phyloP scores from a whole-genome alignment of 306 rosid genomes.

The Carpinus fangiana region DNA sequence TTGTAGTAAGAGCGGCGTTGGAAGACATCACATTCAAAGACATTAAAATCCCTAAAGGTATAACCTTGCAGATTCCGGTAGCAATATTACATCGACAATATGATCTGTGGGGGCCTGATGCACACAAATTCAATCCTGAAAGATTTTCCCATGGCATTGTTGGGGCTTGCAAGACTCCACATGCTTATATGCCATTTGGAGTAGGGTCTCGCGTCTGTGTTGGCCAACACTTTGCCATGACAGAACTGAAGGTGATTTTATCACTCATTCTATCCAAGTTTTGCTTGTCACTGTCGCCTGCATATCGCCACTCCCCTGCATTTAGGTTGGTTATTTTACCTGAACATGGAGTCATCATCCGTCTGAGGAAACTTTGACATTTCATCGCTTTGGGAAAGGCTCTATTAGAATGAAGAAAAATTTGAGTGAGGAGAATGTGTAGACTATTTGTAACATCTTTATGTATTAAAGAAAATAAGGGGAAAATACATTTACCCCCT shows the following conservation, averaged over 20 bases:
- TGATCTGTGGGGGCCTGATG: conserved; percentile 60
- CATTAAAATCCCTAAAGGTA: conserved; percentile 56
- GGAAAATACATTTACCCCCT: no score
- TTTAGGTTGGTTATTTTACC: conserved; percentile 29
- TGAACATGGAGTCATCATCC: conserved; percentile 30
- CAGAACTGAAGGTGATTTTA: conserved; percentile 50
- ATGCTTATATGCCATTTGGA: conserved; percentile 62
- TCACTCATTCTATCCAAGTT: conserved; percentile 29
- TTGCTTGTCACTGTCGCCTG: conserved; percentile 30
- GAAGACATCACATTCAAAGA: conserved; percentile 47
- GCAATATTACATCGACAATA: conserved; percentile 49
- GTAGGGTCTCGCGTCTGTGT: conserved; percentile 52
- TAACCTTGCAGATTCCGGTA: conserved; percentile 53
- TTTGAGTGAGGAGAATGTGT: no score
- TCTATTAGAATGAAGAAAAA: no score
- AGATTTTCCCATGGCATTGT: conserved; percentile 57
- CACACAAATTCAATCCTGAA: conserved; percentile 56
- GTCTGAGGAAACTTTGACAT: neutral
- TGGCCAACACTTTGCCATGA: conserved; percentile 61
- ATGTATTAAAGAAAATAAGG: no score
- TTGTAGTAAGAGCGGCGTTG: conserved; percentile 37
- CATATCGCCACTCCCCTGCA: conserved; percentile 35
- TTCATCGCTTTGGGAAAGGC: neutral
- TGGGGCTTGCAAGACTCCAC: conserved; percentile 54
- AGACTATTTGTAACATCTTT: no score